Evolutionary conservation across 495 filamentous ascomycete genomes (phyloP).

Genomic region (Cercophora sp.): DNA sequence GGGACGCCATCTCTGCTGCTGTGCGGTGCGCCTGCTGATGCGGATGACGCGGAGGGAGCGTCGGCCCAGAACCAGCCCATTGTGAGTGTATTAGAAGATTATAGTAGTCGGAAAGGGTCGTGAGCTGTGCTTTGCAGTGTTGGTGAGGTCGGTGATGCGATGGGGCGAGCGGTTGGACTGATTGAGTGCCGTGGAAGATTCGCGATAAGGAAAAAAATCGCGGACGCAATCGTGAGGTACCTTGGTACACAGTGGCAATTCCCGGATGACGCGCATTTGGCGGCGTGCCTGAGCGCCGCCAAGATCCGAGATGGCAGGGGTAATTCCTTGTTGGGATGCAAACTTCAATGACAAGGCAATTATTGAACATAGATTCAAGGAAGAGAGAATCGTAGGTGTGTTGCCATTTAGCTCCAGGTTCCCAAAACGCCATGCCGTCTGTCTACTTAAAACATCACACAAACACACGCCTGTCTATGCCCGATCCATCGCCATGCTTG

Average conservation of each 20-base stretch:
- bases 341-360: not conserved
- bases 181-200: not conserved
- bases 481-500: too few relatives aligned
- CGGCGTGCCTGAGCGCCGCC: not conserved
- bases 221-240: not conserved
- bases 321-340: not conserved
- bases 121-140: not conserved
- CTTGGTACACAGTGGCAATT: not conserved
- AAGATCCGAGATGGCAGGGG: not conserved
- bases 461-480: not conserved
- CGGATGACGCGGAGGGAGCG: constrained; percentile 40
- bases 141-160: not conserved
- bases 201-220: constrained; percentile 17
- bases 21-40: constrained; percentile 21
- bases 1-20: constrained; percentile 44
- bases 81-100: constrained; percentile 5
- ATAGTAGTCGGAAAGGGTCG: not conserved
- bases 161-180: not conserved
- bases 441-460: not conserved
- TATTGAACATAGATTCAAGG: too few relatives aligned
- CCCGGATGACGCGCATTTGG: constrained; percentile 17
- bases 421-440: too few relatives aligned
- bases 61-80: constrained; percentile 99
- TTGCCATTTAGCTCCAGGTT: too few relatives aligned
- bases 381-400: too few relatives aligned